Evolutionary conservation across 331 rosid species (phyloP).

Genomic region (Dryas integrifolia): DNA sequence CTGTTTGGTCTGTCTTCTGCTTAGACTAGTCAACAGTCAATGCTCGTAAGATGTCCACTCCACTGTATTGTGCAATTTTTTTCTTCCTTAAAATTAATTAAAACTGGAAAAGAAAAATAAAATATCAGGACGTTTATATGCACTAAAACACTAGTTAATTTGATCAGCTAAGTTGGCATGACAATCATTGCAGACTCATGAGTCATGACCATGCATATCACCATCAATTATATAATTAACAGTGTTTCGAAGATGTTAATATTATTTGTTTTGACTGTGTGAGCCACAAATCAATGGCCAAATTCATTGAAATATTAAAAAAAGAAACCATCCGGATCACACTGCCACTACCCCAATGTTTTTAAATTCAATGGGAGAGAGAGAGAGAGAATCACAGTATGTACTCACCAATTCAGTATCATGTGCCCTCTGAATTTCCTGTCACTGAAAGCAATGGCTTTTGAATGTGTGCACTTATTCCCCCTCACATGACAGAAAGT

Average conservation of each 20-base stretch:
- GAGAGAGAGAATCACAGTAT: conserved; percentile 4
- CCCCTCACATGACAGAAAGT: conserved; percentile 44
- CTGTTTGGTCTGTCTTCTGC: conserved; percentile 6
- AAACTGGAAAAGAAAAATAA: too few species aligned
- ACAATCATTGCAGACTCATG: conserved; percentile 43
- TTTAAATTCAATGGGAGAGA: conserved; percentile 21
- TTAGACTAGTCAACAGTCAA: conserved; percentile 33
- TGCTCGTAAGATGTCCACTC: conserved; percentile 21
- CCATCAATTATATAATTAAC: conserved; percentile 1
- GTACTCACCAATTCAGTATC: conserved; percentile 22
- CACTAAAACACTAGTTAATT: not conserved
- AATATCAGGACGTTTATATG: not conserved
- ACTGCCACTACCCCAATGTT: conserved; percentile 25
- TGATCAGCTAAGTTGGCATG: conserved; percentile 33
- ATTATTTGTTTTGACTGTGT: too few species aligned
- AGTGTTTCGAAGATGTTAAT: not conserved
- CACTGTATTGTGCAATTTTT: not conserved
- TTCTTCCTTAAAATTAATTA: not conserved
- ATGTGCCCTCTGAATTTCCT: conserved; percentile 49
- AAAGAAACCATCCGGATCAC: conserved; percentile 23
- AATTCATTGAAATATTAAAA: conserved; percentile 3
- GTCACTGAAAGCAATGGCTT: conserved; percentile 41
- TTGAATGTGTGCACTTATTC: conserved; percentile 46
- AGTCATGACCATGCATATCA: conserved; percentile 21
- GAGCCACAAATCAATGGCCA: not conserved